Evolutionary conservation across 129 eudicot genomes (phyloP).

Genomic region (Saposhnikovia divaricata): DNA sequence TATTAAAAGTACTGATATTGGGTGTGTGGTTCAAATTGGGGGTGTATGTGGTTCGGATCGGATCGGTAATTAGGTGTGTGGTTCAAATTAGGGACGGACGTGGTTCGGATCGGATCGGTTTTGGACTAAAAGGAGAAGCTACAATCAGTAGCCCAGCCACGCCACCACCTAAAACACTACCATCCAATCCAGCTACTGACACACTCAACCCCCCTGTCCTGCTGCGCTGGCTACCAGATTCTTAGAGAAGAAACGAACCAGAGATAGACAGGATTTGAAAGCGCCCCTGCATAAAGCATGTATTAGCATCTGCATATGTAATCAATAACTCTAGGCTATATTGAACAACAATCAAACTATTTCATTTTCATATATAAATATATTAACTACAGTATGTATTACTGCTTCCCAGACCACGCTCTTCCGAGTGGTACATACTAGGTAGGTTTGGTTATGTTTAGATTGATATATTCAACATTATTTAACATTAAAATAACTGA

Average conservation of each 20-base stretch:
- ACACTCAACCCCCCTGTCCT: conserved; percentile 46
- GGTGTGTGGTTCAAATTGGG: no score
- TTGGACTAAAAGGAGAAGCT: conserved; percentile 52
- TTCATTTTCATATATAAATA: background rate
- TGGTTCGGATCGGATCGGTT: no score
- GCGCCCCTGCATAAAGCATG: conserved; percentile 38
- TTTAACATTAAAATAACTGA: background rate
- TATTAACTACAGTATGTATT: background rate
- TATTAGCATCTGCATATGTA: background rate
- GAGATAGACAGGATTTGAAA: conserved; percentile 49
- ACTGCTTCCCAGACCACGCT: background rate
- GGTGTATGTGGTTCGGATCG: no score
- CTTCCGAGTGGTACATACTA: background rate
- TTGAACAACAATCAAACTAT: background rate
- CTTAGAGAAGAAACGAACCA: conserved; percentile 43
- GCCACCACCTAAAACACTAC: conserved; percentile 63
- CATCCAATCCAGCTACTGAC: conserved; percentile 59
- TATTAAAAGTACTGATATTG: no score
- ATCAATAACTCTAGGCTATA: background rate
- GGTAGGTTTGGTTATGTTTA: background rate
- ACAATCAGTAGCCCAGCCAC: conserved; percentile 68
- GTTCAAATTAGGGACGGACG: no score
- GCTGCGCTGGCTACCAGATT: conserved; percentile 34
- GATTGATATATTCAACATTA: background rate
- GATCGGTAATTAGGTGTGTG: no score